Conservation (phyloP, 1,284 basidiomycete genomes). For the Rhodotorula sp. region DNA sequence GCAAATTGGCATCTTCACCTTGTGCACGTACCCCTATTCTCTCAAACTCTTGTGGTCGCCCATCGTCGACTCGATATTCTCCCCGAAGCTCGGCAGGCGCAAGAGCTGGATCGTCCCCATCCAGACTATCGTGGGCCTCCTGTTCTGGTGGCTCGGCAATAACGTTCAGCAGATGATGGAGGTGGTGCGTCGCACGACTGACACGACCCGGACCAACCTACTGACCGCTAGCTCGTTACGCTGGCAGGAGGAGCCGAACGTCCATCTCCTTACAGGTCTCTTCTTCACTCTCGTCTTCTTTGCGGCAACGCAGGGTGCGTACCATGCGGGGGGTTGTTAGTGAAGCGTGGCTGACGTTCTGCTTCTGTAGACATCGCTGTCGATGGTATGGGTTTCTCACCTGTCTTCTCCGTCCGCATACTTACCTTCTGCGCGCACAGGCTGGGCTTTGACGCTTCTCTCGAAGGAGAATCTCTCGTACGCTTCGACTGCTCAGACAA, state of each 20-base stretch:
- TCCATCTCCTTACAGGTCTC: slow-evolving; percentile 75
- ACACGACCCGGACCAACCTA: no score
- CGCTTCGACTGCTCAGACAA: slow-evolving; percentile 96
- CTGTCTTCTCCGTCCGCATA: not conserved
- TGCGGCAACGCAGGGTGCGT: slow-evolving; percentile 90
- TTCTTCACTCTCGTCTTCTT: slow-evolving; percentile 91
- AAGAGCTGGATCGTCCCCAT: slow-evolving; percentile 99
- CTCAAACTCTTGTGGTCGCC: slow-evolving; percentile 98
- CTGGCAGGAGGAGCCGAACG: slow-evolving; percentile 72
- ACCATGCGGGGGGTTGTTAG: not conserved
- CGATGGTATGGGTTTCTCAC: slow-evolving; percentile 61
- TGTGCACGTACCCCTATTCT: slow-evolving; percentile 94
- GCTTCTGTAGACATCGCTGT: slow-evolving; percentile 80
- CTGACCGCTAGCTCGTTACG: not conserved
- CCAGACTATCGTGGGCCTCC: slow-evolving; percentile 81
- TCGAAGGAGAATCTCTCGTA: slow-evolving; percentile 94
- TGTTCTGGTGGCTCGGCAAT: slow-evolving; percentile 83
- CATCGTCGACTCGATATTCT: slow-evolving; percentile 89
- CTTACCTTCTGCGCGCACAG: slow-evolving; percentile 49
- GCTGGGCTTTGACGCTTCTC: slow-evolving; percentile 95
- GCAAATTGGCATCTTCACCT: slow-evolving; percentile 89
- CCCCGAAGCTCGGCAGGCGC: slow-evolving; percentile 76
- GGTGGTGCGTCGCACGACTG: slow-evolving; percentile 60
- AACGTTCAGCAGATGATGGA: slow-evolving; percentile 78
- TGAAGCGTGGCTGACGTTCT: not conserved